phyloP scores from a whole-genome alignment of 202 grass and related monocot species.

The Hordeum pubiflorum region DNA sequence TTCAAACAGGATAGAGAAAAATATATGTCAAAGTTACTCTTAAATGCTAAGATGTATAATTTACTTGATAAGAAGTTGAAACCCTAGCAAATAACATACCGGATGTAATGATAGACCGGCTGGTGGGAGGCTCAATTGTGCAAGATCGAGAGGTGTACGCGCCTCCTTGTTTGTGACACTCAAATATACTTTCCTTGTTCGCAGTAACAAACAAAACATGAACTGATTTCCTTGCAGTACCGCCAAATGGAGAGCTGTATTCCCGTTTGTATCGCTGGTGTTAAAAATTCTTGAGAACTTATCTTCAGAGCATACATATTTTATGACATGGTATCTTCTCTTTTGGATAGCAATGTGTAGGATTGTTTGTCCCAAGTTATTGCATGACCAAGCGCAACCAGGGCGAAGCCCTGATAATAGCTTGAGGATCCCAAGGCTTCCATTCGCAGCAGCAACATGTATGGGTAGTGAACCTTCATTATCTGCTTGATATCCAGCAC shows the following conservation, averaged over 20 bases:
- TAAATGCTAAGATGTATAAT: too few relatives aligned
- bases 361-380: not conserved
- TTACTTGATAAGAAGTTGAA: too few relatives aligned
- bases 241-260: not conserved
- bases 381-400: not conserved
- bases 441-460: not conserved
- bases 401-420: not conserved
- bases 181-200: not conserved
- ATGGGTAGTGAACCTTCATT: not conserved
- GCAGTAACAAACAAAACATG: not conserved
- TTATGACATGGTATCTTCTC: not conserved
- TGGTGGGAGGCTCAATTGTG: not conserved
- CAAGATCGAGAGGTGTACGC: not conserved
- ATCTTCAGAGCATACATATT: not conserved
- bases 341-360: not conserved
- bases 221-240: not conserved
- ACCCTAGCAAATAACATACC: too few relatives aligned
- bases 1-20: too few relatives aligned
- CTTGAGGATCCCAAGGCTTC: not conserved
- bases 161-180: not conserved
- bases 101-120: too few relatives aligned
- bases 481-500: not conserved
- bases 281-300: not conserved
- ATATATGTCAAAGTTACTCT: too few relatives aligned
- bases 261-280: not conserved